Evolutionary conservation across 345 rosid species (phyloP).

Genomic region (Linum usitatissimum): DNA sequence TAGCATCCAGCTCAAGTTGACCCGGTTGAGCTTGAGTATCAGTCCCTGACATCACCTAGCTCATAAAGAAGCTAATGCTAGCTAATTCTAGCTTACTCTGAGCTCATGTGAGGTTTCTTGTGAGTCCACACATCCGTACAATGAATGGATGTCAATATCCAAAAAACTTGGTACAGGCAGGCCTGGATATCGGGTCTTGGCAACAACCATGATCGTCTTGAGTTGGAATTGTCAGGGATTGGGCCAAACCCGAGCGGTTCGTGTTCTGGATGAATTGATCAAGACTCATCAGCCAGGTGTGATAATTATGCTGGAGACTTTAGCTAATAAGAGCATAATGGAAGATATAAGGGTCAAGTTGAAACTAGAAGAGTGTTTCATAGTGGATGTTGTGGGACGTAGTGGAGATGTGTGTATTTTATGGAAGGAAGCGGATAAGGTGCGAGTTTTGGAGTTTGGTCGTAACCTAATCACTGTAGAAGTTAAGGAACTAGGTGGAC

Average conservation of each 20-base stretch:
- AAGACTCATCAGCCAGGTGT: neutral
- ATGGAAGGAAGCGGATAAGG: neutral
- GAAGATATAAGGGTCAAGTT: neutral
- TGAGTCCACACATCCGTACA: too few species aligned
- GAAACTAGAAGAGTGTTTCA: neutral
- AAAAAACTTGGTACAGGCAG: neutral
- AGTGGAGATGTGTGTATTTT: neutral
- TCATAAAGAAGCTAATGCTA: too few species aligned
- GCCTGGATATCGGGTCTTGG: neutral
- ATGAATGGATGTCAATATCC: too few species aligned
- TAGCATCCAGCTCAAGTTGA: too few species aligned
- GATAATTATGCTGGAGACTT: neutral
- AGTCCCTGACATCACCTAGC: too few species aligned
- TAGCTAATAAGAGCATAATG: neutral
- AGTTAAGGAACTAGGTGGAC: neutral
- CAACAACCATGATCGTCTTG: neutral
- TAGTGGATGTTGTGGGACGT: neutral
- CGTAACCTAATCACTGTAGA: neutral
- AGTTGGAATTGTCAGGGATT: neutral
- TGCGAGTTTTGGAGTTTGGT: neutral
- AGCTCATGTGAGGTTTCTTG: too few species aligned
- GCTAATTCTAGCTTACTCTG: too few species aligned
- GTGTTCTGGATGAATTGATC: neutral
- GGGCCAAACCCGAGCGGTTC: neutral
- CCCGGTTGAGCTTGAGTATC: too few species aligned